Evolutionary conservation across 2,329 filamentous ascomycete genomes (phyloP), one percentile per base, ranked within the genome.

Genomic region (Fusarium albidum): DNA sequence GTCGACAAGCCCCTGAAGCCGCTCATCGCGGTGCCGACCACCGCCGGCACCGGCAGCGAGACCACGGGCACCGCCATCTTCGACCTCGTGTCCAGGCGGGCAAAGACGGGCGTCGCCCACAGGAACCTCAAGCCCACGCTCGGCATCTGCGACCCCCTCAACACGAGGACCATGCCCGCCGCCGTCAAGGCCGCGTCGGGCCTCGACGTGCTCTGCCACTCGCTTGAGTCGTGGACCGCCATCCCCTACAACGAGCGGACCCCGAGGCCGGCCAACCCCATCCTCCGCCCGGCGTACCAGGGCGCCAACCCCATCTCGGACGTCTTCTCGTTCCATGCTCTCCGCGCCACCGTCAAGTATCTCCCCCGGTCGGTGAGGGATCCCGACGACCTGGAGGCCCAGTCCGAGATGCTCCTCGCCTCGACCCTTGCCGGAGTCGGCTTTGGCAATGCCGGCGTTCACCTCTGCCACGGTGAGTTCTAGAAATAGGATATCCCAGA

Each of bases 31-130:
- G 86, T 94, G 2, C 91, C 91, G 3, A 95, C 91, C 2, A 95
- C 91, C 2, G 90, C 91, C 12, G 91, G 91, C 38, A 95, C 91
- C 0, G 91, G 92, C 5, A 95, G 91, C 48, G 95, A 99, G 75
- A 99, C 95, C 1, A 99, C 95, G 0, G 96, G 95, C 15, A 99
- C 95, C 0, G 96, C 96, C 45, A 99, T 99, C 75, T 99, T 99
- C 73, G 95, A 99, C 68, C 83, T 99, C 0, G 91, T 96, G 3
- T 85, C 88, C 38, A 92, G 92, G 73, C 89, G 89, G 50, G 92
- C 93, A 41, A 99, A 99, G 79, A 99, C 95, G 0, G 95, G 95
- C 44, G 91, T 99, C 60, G 94, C 95, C 3, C 95, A 98, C 78
- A 86, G 96, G 44, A 96, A 95, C 70, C 82, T 99, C 52, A 99